These are phyloP conservation scores for Aspergillus steynii DNA, from an alignment of 495 filamentous ascomycete species.

Conservation along the genomic window DNA sequence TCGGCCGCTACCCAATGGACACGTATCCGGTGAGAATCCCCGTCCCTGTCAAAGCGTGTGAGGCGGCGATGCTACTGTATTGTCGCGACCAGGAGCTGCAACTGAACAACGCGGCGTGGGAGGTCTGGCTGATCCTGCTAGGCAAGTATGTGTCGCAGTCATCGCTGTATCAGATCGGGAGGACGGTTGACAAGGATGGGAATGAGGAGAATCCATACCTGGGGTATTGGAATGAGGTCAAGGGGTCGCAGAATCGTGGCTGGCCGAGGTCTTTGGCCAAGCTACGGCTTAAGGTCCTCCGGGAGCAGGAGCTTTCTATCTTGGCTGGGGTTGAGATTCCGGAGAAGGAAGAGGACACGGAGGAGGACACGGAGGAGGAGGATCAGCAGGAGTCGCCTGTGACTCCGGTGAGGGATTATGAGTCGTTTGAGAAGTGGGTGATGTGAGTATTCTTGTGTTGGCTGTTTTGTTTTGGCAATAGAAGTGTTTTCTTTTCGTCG, in stretches of 20 bases:
- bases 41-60: not conserved
- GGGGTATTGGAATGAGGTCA: not conserved
- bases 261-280: not conserved
- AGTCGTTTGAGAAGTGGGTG: not conserved
- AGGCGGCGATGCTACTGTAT: not conserved
- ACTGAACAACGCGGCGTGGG: not conserved
- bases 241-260: not conserved
- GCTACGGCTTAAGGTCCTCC: not conserved
- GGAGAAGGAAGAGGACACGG: not conserved
- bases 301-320: not conserved
- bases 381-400: not conserved
- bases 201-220: not conserved
- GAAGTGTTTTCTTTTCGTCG: no score
- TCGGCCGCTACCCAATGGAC: not conserved
- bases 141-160: not conserved
- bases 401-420: not conserved
- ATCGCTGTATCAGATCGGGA: not conserved
- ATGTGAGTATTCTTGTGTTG: not conserved
- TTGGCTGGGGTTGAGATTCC: no score
- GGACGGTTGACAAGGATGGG: not conserved
- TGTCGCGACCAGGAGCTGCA: not conserved
- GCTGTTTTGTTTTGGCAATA: no score
- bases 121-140: not conserved
- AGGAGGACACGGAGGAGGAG: not conserved
- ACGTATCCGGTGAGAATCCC: not conserved